Percentiles rank a stretch among this genome's conserved stretches.
phyloP scores from a whole-genome alignment of 495 filamentous ascomycete genomes.

The Penicillium arizonense region DNA sequence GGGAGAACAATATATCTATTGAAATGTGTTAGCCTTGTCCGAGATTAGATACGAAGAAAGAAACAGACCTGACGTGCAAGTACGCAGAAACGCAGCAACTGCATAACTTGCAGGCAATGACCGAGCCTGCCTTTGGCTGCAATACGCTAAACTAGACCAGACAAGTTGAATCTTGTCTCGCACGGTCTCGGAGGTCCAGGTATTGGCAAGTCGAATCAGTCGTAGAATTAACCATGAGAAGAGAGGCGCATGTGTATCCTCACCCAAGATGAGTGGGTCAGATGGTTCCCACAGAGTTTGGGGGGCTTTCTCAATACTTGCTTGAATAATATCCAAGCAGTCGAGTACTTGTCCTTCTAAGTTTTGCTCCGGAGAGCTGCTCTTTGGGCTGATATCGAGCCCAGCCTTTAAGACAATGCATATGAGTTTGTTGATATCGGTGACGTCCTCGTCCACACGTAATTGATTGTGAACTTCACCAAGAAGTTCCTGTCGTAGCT shows the following conservation, averaged over 20 bases:
- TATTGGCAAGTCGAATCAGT: constrained; percentile 31
- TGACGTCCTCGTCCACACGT: constrained; percentile 60
- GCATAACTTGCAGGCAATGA: constrained; percentile 27
- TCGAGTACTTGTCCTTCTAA: constrained; percentile 58
- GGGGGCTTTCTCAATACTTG: constrained; percentile 72
- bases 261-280: constrained; percentile 39
- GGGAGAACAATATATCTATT: constrained; percentile 36
- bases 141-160: constrained; percentile 31
- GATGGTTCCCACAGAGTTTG: constrained; percentile 57
- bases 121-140: constrained; percentile 35
- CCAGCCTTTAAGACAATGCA: constrained; percentile 80
- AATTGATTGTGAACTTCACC: constrained; percentile 39
- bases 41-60: not conserved
- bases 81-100: constrained; percentile 32
- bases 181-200: constrained; percentile 23
- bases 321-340: constrained; percentile 70
- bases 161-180: constrained; percentile 29
- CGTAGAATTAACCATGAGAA: constrained; percentile 71
- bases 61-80: constrained; percentile 37
- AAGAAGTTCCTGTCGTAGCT: constrained; percentile 65
- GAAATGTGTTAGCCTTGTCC: constrained; percentile 13
- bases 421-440: constrained; percentile 78
- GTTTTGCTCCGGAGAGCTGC: constrained; percentile 51
- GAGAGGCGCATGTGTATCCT: constrained; percentile 59
- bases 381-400: constrained; percentile 59